Percentiles rank a stretch among this genome's conserved stretches.
phyloP scores from a whole-genome alignment of 371 early-diverging fungal genomes.

The Mortierella sp. region DNA sequence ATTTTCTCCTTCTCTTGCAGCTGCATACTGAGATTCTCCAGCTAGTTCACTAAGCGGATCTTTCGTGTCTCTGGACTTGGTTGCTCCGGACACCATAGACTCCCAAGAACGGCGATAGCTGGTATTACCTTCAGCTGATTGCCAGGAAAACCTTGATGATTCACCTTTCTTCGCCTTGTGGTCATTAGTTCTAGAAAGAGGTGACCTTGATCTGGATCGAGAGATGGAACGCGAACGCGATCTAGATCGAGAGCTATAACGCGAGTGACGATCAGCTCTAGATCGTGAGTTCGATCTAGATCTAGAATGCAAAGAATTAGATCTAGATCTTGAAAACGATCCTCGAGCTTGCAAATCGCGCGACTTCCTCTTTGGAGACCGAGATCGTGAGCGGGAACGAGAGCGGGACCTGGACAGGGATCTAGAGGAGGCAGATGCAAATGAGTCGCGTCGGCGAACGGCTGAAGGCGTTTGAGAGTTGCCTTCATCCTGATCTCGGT shows the following conservation, averaged over 20 bases:
- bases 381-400: conserved; percentile 31
- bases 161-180: conserved; percentile 2
- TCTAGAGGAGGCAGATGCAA: conserved; percentile 19
- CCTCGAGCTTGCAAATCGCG: conserved; percentile 1
- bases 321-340: conserved; percentile 23
- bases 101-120: conserved; percentile 36
- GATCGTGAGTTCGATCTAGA: conserved; percentile 24
- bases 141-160: conserved; percentile 42
- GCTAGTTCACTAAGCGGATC: background rate
- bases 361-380: conserved; percentile 4
- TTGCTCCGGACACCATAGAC: conserved; percentile 5
- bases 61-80: background rate
- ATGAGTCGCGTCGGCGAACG: conserved; percentile 29
- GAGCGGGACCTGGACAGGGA: conserved; percentile 29
- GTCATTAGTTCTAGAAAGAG: background rate
- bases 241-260: conserved; percentile 17
- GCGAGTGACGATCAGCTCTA: conserved; percentile 10
- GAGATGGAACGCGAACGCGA: conserved; percentile 28
- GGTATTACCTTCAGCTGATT: conserved; percentile 11
- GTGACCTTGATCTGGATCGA: conserved; percentile 18
- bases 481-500: conserved; percentile 2
- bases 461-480: background rate
- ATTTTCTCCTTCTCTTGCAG: conserved; percentile 16
- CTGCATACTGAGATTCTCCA: conserved; percentile 15
- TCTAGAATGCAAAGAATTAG: conserved; percentile 18